phyloP scores from a whole-genome alignment of 106 monocot species.

The Phalaenopsis aphrodite region DNA sequence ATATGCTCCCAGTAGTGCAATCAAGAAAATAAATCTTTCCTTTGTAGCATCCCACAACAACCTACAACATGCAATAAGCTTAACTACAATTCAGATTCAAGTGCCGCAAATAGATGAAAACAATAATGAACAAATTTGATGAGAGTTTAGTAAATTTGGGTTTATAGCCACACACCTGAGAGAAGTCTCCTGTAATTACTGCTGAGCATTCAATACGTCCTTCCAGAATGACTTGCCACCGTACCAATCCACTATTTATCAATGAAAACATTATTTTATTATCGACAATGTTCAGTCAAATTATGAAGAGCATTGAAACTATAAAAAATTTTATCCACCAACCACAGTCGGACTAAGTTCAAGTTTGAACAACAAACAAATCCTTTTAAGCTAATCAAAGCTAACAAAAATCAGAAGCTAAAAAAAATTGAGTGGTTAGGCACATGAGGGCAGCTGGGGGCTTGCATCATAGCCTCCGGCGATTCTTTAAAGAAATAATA shows the following conservation, averaged over 20 bases:
- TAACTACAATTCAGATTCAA: not conserved
- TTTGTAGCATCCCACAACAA: constrained; percentile 91
- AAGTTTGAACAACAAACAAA: not conserved
- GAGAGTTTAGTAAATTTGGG: not conserved
- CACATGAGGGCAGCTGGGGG: too few relatives aligned
- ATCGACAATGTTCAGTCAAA: not conserved
- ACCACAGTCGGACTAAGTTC: not conserved
- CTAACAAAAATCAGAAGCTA: too few relatives aligned
- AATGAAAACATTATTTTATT: not conserved
- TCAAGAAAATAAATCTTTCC: constrained; percentile 94
- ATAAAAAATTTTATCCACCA: not conserved
- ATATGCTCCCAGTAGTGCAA: constrained; percentile 37
- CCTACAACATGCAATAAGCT: constrained; percentile 24
- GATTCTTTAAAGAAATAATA: too few relatives aligned
- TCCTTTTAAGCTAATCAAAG: not conserved
- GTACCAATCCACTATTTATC: constrained; percentile 48
- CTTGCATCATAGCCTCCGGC: too few relatives aligned
- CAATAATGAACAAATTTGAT: not conserved
- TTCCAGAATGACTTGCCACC: constrained; percentile 72
- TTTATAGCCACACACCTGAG: constrained; percentile 35
- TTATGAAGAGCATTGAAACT: not conserved
- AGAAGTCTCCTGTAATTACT: constrained; percentile 70
- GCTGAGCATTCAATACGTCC: constrained; percentile 94
- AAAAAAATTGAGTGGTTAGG: too few relatives aligned
- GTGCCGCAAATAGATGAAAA: not conserved